Evolutionary conservation across 2,329 filamentous ascomycete genomes (phyloP).

Genomic region (Sphaerostilbella broomeana): DNA sequence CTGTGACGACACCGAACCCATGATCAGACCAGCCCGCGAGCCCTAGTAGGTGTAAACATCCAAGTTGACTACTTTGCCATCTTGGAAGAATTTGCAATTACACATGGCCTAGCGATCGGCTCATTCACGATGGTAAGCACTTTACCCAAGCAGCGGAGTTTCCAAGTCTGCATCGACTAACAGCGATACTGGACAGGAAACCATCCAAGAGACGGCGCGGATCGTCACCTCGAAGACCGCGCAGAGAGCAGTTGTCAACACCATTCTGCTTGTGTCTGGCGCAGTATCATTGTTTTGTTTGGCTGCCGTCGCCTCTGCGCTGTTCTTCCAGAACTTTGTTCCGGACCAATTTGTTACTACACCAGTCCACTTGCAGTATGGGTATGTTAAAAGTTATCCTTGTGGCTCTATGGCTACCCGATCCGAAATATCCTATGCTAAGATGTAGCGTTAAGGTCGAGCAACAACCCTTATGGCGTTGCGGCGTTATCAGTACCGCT

Average conservation of each 20-base stretch:
- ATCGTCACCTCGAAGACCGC: slow-evolving; percentile 44
- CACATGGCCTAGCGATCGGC: too few species aligned
- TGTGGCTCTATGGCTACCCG: too few species aligned
- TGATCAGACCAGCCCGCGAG: background rate
- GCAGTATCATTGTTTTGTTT: slow-evolving; percentile 40
- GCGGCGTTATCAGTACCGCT: slow-evolving; percentile 39
- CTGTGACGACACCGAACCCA: background rate
- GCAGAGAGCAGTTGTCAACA: slow-evolving; percentile 44
- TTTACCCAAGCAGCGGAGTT: too few species aligned
- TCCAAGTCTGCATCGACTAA: too few species aligned
- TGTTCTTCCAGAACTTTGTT: slow-evolving; percentile 52
- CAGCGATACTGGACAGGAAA: too few species aligned
- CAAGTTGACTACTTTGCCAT: too few species aligned
- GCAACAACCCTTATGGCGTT: slow-evolving; percentile 47
- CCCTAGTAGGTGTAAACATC: too few species aligned
- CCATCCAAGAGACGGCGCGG: slow-evolving; percentile 30
- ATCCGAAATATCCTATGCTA: too few species aligned
- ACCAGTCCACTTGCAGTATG: slow-evolving; percentile 53
- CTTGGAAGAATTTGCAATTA: too few species aligned
- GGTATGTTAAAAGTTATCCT: too few species aligned
- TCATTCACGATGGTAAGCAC: slow-evolving; percentile 4
- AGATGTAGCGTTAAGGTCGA: slow-evolving; percentile 37
- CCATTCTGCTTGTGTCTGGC: slow-evolving; percentile 36
- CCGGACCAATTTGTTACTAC: slow-evolving; percentile 47
- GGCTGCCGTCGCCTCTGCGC: slow-evolving; percentile 42